These are phyloP conservation scores for Umbelopsis sp. DNA, from an alignment of 371 early-diverging fungal genomes.

Conservation along the genomic window DNA sequence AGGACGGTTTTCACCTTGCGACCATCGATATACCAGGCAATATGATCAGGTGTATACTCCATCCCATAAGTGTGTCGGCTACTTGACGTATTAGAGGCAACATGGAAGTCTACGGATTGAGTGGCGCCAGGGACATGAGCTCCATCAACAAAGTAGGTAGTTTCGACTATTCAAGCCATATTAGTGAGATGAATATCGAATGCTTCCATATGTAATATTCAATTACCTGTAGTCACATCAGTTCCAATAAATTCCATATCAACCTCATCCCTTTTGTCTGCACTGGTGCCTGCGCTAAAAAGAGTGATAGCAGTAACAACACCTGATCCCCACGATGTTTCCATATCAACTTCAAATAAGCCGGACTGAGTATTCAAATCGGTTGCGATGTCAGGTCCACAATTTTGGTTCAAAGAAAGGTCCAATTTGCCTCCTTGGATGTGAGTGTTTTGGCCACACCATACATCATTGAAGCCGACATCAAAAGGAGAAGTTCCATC, in stretches of 20 bases:
- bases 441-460: constrained; percentile 20
- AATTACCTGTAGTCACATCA: neutral
- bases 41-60: constrained; percentile 5
- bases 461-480: constrained; percentile 17
- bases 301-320: constrained; percentile 18
- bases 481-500: constrained; percentile 18
- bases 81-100: constrained; percentile 6
- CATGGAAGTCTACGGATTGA: neutral
- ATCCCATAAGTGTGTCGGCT: constrained; percentile 1
- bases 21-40: constrained; percentile 17
- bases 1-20: neutral
- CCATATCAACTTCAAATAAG: constrained; percentile 16
- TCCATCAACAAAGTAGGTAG: constrained; percentile 20
- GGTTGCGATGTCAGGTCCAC: constrained; percentile 12
- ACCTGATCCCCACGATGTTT: constrained; percentile 13
- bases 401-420: constrained; percentile 3
- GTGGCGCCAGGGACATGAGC: neutral
- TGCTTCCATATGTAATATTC: neutral
- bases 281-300: neutral
- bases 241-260: constrained; percentile 20
- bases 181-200: neutral
- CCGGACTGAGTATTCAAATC: neutral
- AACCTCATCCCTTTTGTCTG: constrained; percentile 2
- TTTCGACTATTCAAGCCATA: neutral
- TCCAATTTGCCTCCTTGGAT: constrained; percentile 10